Conservation (phyloP, 768 basidiomycete species). For the Chalciporus piperatus region DNA sequence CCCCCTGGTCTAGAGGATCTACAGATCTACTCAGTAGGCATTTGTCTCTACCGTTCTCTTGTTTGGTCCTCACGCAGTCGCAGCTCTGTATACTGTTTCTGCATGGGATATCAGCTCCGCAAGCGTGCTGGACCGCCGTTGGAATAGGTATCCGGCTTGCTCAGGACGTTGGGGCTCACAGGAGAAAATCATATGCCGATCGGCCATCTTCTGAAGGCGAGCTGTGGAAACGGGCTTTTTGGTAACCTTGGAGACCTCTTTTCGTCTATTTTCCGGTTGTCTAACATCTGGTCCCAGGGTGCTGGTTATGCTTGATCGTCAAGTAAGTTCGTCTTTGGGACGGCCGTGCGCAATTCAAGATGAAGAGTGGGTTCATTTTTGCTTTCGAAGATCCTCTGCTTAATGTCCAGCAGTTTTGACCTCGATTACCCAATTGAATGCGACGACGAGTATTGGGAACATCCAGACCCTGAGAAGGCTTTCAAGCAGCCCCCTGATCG, state of each 20-base stretch:
- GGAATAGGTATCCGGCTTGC: constrained; percentile 58
- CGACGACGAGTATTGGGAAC: constrained; percentile 69
- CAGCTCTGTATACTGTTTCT: constrained; percentile 70
- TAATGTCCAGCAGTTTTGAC: constrained; percentile 45
- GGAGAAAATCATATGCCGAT: constrained; percentile 33
- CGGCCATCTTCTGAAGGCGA: constrained; percentile 49
- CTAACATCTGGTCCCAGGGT: constrained; percentile 17
- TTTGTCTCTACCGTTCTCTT: constrained; percentile 4
- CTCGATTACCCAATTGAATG: constrained; percentile 60
- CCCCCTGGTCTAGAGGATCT: constrained; percentile 65
- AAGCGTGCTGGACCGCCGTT: constrained; percentile 65
- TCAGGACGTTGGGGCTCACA: constrained; percentile 59
- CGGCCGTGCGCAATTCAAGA: constrained; percentile 66
- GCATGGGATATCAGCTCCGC: constrained; percentile 57
- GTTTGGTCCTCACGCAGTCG: constrained; percentile 25
- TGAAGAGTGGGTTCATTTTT: constrained; percentile 52
- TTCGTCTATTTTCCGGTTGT: background rate
- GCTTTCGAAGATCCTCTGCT: background rate
- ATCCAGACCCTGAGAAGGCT: constrained; percentile 41
- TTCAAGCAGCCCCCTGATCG: constrained; percentile 65
- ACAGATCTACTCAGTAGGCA: constrained; percentile 60
- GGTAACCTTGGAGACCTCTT: constrained; percentile 21
- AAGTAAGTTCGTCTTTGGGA: constrained; percentile 51
- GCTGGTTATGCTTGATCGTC: constrained; percentile 31
- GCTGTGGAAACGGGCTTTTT: constrained; percentile 57